Evolutionary conservation across 2,329 filamentous ascomycete genomes (phyloP).

Genomic region (Ceratocystiopsis brevicomis): DNA sequence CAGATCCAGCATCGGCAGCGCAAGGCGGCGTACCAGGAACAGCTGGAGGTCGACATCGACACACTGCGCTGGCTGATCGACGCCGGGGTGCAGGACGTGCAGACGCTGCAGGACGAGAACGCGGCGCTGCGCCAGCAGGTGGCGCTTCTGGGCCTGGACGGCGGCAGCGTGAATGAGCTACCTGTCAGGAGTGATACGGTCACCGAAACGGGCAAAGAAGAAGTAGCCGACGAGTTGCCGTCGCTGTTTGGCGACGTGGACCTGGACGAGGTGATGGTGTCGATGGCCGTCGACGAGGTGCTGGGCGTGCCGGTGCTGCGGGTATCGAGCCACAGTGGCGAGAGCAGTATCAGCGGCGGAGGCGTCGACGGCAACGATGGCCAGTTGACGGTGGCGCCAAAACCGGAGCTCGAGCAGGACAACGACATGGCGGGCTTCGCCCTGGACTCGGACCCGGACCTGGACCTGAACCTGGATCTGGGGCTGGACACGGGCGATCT

Average conservation of each 20-base stretch:
- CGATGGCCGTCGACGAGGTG: constrained; percentile 21
- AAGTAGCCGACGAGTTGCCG: neutral
- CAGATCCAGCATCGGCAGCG: constrained; percentile 37
- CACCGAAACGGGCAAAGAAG: too few species aligned
- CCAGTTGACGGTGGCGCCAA: too few species aligned
- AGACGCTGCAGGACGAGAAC: constrained; percentile 23
- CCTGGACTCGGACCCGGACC: too few species aligned
- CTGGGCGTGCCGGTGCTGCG: constrained; percentile 25
- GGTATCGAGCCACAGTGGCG: constrained; percentile 13
- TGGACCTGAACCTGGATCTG: too few species aligned
- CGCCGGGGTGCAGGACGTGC: constrained; percentile 20
- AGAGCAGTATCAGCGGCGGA: too few species aligned
- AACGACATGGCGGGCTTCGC: too few species aligned
- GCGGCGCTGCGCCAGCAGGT: constrained; percentile 21
- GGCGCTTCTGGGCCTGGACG: neutral
- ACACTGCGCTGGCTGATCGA: constrained; percentile 28
- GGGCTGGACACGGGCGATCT: too few species aligned
- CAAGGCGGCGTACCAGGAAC: constrained; percentile 34
- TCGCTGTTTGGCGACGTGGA: constrained; percentile 17
- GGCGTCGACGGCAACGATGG: too few species aligned
- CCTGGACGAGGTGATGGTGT: constrained; percentile 21
- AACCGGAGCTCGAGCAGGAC: too few species aligned
- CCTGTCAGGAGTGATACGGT: too few species aligned
- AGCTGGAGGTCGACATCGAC: constrained; percentile 32
- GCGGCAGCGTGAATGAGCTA: neutral